Percentiles rank a stretch among this genome's conserved stretches.
phyloP scores from a whole-genome alignment of 2,329 filamentous ascomycete genomes.

The Beauveria scarabaeidicola region DNA sequence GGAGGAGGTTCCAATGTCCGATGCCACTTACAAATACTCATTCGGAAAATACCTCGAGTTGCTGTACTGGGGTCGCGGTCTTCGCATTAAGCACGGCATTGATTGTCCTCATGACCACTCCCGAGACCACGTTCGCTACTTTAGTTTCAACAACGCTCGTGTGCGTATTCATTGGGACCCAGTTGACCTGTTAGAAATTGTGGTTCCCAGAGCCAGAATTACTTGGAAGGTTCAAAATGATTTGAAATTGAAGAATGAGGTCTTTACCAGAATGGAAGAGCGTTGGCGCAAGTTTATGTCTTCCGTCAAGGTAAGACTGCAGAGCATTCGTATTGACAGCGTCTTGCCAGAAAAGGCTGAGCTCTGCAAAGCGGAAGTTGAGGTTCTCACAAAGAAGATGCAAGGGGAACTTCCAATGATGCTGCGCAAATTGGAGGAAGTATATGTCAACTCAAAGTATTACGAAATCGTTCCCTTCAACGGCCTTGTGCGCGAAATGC shows the following conservation, averaged over 20 bases:
- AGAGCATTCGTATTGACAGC: slow-evolving; percentile 84
- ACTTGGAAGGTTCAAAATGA: slow-evolving; percentile 99
- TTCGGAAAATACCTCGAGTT: slow-evolving; percentile 98
- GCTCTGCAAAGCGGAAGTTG: slow-evolving; percentile 72
- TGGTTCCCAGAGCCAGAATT: slow-evolving; percentile 80
- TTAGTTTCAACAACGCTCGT: slow-evolving; percentile 77
- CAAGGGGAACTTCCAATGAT: slow-evolving; percentile 74
- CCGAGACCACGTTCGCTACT: slow-evolving; percentile 85
- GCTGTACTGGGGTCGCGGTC: slow-evolving; percentile 84
- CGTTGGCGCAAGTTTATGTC: slow-evolving; percentile 79
- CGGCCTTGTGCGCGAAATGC: slow-evolving; percentile 75
- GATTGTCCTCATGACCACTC: slow-evolving; percentile 85
- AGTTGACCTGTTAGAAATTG: slow-evolving; percentile 87
- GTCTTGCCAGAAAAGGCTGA: slow-evolving; percentile 82
- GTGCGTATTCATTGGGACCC: slow-evolving; percentile 87
- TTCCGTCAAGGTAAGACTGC: slow-evolving; percentile 75
- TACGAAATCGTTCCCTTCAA: slow-evolving; percentile 96
- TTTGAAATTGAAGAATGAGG: slow-evolving; percentile 82
- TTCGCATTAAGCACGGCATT: slow-evolving; percentile 63
- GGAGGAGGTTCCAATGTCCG: slow-evolving; percentile 82
- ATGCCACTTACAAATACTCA: slow-evolving; percentile 94
- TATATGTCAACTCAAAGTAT: slow-evolving; percentile 89
- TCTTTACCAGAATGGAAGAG: slow-evolving; percentile 73
- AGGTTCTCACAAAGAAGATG: slow-evolving; percentile 65
- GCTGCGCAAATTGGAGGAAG: slow-evolving; percentile 71